These are phyloP conservation scores for Hirschfeldia incana DNA, from an alignment of 345 rosid genomes.

Conservation along the genomic window DNA sequence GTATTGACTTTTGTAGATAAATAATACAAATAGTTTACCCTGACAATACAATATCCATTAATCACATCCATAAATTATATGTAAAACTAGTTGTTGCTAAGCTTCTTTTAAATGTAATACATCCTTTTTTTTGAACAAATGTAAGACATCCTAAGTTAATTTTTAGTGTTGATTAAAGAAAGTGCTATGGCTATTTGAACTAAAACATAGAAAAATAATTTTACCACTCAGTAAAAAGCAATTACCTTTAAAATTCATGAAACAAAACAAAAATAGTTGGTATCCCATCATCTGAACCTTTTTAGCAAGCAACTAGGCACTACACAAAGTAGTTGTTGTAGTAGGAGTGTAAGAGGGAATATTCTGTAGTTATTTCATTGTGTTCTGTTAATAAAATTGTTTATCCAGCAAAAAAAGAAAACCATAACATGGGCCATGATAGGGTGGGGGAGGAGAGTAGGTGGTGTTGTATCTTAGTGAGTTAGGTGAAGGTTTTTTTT, in stretches of 20 bases:
- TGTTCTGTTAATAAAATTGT: not conserved
- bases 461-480: slow-evolving; percentile 30
- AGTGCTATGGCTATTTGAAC: not conserved
- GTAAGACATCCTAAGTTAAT: not conserved
- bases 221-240: not conserved
- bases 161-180: not conserved
- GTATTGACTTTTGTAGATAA: not conserved
- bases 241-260: not conserved
- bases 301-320: slow-evolving; percentile 4
- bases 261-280: not conserved
- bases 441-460: slow-evolving; percentile 26
- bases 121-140: not conserved
- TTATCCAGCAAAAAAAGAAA: not conserved
- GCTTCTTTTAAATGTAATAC: not conserved
- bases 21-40: not conserved
- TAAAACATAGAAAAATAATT: not conserved
- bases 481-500: slow-evolving; percentile 32
- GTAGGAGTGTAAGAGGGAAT: not conserved
- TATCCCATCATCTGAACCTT: not conserved
- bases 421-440: not conserved
- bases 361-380: not conserved
- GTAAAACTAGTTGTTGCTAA: not conserved
- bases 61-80: not conserved
- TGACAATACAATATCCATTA: not conserved
- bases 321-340: not conserved